Base-by-base conservation (phyloP, 2,329 filamentous ascomycete species). In the Laburnicola sp. region DNA sequence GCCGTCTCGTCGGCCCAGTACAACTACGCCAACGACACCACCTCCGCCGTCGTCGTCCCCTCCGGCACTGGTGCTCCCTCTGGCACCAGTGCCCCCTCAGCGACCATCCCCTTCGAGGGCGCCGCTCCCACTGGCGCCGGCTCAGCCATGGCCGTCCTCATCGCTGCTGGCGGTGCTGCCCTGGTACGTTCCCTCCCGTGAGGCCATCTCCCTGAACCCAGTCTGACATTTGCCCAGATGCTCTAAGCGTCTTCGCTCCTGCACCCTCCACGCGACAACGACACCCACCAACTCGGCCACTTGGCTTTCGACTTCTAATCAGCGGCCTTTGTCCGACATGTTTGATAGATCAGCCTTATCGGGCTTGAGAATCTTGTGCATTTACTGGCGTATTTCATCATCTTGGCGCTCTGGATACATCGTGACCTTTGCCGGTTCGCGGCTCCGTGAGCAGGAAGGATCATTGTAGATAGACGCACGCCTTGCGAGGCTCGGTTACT, bases 111-210 rank as follows among this genome's bases (percentile, higher is more conserved):
- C 27, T 70, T 70, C 53, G 58, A 59, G 23, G 66, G 66, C 40
- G 68, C 58, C 23, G 67, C 63, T 11, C 46, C 51, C 11, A 57
- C 50, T 25, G 57, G 59, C 44, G 57, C 62, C n/a, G 62, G 66
- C 35, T 64, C 61, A 9, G 63, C 60, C 34, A 44, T 70, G 34
- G 67, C 63, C n/a, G 40, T 65, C 28, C 27, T 71, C 35, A 46
- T 70, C 28, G 62, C 60, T 38, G 69, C 58, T 47, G 59, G 68
- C 5, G 69, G 65, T 59, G 68, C 66, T 54, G 69, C 66, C 48
- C 25, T 71, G 47, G 62, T 70, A 54, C 54, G 56, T 54, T 45
- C 28, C n/a, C 26, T 25, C 6, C 5, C 6, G 4, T 21, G 2
- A 2, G 5, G 4, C 22, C 3, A 10, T 27, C 9, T 39, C 5